Percentiles rank a stretch among this genome's conserved stretches.
These are phyloP conservation scores for Fraxinus velutina DNA, from an alignment of 305 asterid species.

Conservation along the genomic window DNA sequence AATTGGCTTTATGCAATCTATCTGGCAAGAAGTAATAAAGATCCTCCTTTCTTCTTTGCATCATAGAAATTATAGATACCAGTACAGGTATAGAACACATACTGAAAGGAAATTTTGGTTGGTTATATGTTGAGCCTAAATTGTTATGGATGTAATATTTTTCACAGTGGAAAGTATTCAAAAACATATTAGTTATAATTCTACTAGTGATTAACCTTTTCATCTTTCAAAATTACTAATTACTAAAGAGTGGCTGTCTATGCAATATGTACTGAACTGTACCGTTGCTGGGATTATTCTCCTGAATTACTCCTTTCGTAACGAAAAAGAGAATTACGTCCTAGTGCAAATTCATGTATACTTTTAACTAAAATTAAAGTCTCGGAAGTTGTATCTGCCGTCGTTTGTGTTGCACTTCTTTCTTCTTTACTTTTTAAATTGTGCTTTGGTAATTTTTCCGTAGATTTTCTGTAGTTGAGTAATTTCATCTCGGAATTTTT, in stretches of 20 bases:
- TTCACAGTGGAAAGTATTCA: not conserved
- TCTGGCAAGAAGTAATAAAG: not conserved
- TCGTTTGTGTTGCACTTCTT: not conserved
- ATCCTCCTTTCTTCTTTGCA: not conserved
- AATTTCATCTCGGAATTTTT: slow-evolving; percentile 4
- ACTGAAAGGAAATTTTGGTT: not conserved
- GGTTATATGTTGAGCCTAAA: not conserved
- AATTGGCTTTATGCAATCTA: not conserved
- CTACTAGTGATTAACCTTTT: not conserved
- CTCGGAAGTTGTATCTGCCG: not conserved
- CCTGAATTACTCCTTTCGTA: not conserved
- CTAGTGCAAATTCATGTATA: not conserved
- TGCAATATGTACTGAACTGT: not conserved
- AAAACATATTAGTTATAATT: not conserved
- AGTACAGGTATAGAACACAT: not conserved
- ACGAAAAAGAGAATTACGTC: not conserved
- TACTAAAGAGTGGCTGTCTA: not conserved
- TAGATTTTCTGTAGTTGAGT: not conserved
- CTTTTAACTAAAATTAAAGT: not conserved
- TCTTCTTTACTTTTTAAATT: not conserved
- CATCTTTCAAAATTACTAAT: not conserved
- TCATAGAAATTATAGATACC: not conserved
- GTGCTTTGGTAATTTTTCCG: not conserved
- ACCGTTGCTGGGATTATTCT: not conserved
- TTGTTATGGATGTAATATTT: not conserved